Conservation (phyloP, 345 rosid genomes). For the Iberis pinnata region DNA sequence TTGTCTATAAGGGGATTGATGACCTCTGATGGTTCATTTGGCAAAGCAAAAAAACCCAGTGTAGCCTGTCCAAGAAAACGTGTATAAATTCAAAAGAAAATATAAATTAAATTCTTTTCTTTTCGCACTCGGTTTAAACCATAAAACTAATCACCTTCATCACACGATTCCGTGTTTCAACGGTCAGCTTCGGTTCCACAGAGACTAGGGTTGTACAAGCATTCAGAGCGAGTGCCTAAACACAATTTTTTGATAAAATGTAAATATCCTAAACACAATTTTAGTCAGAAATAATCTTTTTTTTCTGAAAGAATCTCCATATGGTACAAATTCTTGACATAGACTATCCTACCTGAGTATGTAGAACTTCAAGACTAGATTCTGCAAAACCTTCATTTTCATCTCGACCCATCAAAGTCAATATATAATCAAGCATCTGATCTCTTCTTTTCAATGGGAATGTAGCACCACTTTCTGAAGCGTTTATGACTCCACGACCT, state of each 20-base stretch:
- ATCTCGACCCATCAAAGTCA: slow-evolving; percentile 95
- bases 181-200: slow-evolving; percentile 91
- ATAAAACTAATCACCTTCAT: slow-evolving; percentile 59
- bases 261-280: slow-evolving; percentile 51
- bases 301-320: slow-evolving; percentile 9
- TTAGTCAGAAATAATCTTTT: slow-evolving; percentile 23
- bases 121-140: neutral
- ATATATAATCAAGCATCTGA: slow-evolving; percentile 69
- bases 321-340: slow-evolving; percentile 10
- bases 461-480: slow-evolving; percentile 75
- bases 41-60: slow-evolving; percentile 86
- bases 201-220: slow-evolving; percentile 97
- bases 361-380: slow-evolving; percentile 80
- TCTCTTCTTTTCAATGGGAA: slow-evolving; percentile 94
- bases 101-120: slow-evolving; percentile 7
- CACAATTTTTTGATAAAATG: no score
- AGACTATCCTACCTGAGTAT: slow-evolving; percentile 55
- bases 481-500: slow-evolving; percentile 93
- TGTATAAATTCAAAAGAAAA: slow-evolving; percentile 4
- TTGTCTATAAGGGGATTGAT: slow-evolving; percentile 80
- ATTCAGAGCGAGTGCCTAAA: slow-evolving; percentile 84
- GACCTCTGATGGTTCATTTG: slow-evolving; percentile 81
- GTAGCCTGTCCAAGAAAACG: slow-evolving; percentile 63
- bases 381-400: slow-evolving; percentile 73
- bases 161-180: slow-evolving; percentile 86